Base-by-base conservation (phyloP, 371 early-diverging fungal species). In the Apophysomyces trapeziformis region DNA sequence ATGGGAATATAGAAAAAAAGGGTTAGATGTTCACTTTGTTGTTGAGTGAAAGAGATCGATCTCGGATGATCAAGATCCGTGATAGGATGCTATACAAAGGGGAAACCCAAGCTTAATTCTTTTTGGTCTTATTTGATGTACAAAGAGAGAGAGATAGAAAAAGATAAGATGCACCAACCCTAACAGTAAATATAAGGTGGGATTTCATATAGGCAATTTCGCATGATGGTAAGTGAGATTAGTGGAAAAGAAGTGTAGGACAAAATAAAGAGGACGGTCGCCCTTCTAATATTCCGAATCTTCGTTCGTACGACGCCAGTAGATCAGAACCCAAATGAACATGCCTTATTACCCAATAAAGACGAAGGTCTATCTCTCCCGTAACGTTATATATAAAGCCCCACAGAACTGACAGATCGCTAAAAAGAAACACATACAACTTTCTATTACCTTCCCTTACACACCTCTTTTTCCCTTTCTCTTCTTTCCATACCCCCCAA, bases 321-420 rank as follows among this genome's bases (percentile, higher is more conserved):
- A 21, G 26, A 41, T 36, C 32, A 26, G 32, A 26, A 26, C 32
- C 32, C 32, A 26, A 26, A 26, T 3, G 2, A 43, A 32, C 66
- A 66, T 66, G 66, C 60, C 43, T 18, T 37, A n/a, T 66, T 66
- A 46, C 66, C 66, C 32, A 26, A 66, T 38, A 39, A 21, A 45
- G 58, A 35, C 37, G 60, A 57, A 45, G 56, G 12, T 63, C 63
- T 16, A 43, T 45, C 32, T 13, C 47, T 46, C 50, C 32, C 32
- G 3, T 26, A 26, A 26, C 3, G 32, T 26, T 26, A 26, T 26
- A 26, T 26, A 26, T 26, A 26, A 26, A 26, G 32, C 32, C 32
- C 32, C 32, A 26, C 32, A 26, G 32, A 26, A 26, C 32, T 26
- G 32, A 26, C 32, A 26, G 32, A 26, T 26, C 2, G 2, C 32